phyloP scores from a whole-genome alignment of 345 rosid species.

The Erysimum cheiranthoides region DNA sequence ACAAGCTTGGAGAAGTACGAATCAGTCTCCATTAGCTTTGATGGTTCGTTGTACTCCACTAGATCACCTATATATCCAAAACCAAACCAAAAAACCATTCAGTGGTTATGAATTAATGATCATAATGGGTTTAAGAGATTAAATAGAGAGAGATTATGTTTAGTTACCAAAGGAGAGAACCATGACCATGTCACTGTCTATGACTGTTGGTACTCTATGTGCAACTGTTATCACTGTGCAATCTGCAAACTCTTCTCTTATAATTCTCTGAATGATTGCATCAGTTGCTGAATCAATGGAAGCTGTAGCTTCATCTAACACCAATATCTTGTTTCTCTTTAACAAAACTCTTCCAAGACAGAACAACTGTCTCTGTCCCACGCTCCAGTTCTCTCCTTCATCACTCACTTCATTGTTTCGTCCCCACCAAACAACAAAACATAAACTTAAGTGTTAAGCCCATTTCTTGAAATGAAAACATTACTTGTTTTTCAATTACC shows the following conservation, averaged over 20 bases:
- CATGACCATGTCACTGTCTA: slow-evolving; percentile 87
- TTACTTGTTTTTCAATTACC: slow-evolving; percentile 38
- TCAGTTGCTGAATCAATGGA: slow-evolving; percentile 76
- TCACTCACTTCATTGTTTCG: slow-evolving; percentile 56
- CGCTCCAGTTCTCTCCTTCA: slow-evolving; percentile 92
- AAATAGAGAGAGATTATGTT: slow-evolving; percentile 17
- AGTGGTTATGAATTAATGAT: too few relatives aligned
- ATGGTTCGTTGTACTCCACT: slow-evolving; percentile 72
- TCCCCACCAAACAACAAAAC: not conserved
- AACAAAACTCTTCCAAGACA: slow-evolving; percentile 77
- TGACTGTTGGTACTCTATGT: slow-evolving; percentile 76
- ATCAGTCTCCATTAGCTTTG: slow-evolving; percentile 65
- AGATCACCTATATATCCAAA: slow-evolving; percentile 56
- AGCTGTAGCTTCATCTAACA: slow-evolving; percentile 77
- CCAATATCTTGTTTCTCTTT: slow-evolving; percentile 67
- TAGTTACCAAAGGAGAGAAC: slow-evolving; percentile 70
- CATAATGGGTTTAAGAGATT: not conserved
- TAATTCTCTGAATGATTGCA: slow-evolving; percentile 69
- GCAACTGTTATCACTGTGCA: slow-evolving; percentile 80
- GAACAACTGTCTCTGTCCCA: slow-evolving; percentile 75
- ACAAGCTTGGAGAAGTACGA: slow-evolving; percentile 79
- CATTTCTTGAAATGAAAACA: not conserved
- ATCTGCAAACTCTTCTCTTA: slow-evolving; percentile 64
- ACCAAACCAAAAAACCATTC: not conserved
- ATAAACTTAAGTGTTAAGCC: slow-evolving; percentile 1